phyloP scores from a whole-genome alignment of 257 asterid species.

The Misopates orontium region DNA sequence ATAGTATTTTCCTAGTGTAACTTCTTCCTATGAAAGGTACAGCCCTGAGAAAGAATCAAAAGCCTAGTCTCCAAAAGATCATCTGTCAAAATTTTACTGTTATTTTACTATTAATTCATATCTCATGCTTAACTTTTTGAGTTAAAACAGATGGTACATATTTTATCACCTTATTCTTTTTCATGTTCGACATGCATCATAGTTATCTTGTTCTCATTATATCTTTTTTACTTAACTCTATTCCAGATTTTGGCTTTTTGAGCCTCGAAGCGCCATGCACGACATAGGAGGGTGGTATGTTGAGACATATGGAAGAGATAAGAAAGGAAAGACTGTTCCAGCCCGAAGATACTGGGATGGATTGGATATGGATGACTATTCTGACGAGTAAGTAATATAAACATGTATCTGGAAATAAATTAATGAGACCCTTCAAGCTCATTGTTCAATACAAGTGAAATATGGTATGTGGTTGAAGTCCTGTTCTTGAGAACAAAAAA shows the following conservation, averaged over 20 bases:
- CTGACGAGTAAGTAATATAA: constrained; percentile 63
- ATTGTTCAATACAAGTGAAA: constrained; percentile 8
- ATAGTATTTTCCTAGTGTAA: constrained; percentile 4
- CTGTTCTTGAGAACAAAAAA: not conserved
- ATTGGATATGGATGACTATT: constrained; percentile 44
- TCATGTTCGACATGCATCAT: constrained; percentile 16
- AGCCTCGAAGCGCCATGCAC: constrained; percentile 94
- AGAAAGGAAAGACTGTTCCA: constrained; percentile 66
- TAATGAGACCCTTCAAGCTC: constrained; percentile 20
- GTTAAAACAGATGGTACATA: not conserved
- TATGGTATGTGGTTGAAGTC: constrained; percentile 17
- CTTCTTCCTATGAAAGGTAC: constrained; percentile 6
- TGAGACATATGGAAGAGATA: constrained; percentile 84
- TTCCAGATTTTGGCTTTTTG: constrained; percentile 91
- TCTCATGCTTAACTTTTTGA: too few relatives aligned
- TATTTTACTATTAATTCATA: too few relatives aligned
- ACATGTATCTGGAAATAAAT: constrained; percentile 21
- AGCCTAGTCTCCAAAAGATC: not conserved
- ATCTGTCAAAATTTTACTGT: not conserved
- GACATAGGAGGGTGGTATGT: constrained; percentile 96
- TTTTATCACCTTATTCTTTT: constrained; percentile 6
- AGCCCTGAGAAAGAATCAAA: not conserved
- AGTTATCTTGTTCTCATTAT: constrained; percentile 25
- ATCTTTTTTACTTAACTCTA: constrained; percentile 17
- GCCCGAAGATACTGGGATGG: constrained; percentile 73